Percentiles rank a stretch among this genome's conserved stretches.
Conservation (phyloP, 805 yeast genomes). For the Candida corydali region DNA sequence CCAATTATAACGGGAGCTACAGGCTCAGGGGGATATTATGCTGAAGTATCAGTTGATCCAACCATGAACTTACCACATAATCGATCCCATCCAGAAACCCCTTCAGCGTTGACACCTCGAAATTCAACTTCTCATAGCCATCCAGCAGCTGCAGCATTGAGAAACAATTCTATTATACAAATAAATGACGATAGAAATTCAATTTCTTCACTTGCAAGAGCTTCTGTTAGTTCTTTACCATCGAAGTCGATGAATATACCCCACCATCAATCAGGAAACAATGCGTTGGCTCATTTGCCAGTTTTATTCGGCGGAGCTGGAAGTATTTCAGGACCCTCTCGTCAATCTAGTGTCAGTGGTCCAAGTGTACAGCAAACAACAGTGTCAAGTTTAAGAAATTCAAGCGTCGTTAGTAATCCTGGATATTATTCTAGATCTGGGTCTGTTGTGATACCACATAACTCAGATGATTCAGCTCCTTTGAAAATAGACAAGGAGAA, state of each 20-base stretch:
- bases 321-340: conserved; percentile 38
- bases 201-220: conserved; percentile 27
- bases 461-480: conserved; percentile 22
- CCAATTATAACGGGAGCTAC: conserved; percentile 13
- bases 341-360: conserved; percentile 34
- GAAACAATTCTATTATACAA: conserved; percentile 39
- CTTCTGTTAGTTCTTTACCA: conserved; percentile 39
- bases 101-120: conserved; percentile 21
- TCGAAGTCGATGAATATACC: conserved; percentile 45
- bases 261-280: conserved; percentile 38
- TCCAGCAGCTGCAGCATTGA: conserved; percentile 13
- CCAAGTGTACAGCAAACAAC: conserved; percentile 31
- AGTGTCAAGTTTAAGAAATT: conserved; percentile 38
- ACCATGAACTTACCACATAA: conserved; percentile 44
- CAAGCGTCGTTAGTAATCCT: conserved; percentile 25
- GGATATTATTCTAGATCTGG: conserved; percentile 37
- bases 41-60: conserved; percentile 41
- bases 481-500: conserved; percentile 17
- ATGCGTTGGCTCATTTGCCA: conserved; percentile 40
- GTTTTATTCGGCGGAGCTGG: conserved; percentile 36
- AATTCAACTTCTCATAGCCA: conserved; percentile 20
- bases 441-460: conserved; percentile 33
- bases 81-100: conserved; percentile 25
- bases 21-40: conserved; percentile 40
- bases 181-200: conserved; percentile 36